Percentiles rank a stretch among this genome's conserved stretches.
These are phyloP conservation scores for Plenodomus tracheiphilus DNA, from an alignment of 2,329 filamentous ascomycete species.

Conservation along the genomic window DNA sequence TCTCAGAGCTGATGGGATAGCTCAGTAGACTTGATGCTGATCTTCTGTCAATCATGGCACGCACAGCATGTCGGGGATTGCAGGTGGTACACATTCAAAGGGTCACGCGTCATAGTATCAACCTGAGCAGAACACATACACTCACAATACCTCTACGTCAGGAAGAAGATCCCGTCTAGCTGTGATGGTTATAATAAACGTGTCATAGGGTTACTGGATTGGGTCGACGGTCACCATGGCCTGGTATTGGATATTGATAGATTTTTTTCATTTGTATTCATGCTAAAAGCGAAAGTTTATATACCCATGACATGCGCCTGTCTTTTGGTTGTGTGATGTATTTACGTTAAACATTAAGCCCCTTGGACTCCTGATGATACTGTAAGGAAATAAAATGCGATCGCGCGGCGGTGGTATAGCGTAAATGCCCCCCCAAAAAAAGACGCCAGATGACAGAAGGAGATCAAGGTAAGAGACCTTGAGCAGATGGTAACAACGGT, in stretches of 20 bases:
- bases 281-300: not conserved
- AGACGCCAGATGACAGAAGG: constrained; percentile 12
- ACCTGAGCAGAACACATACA: no score
- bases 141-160: no score
- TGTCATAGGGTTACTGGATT: no score
- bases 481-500: constrained; percentile 6
- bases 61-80: no score
- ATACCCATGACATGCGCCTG: not conserved
- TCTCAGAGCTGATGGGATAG: no score
- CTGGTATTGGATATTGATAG: not conserved
- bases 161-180: no score
- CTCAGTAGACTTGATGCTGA: no score
- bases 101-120: no score
- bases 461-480: constrained; percentile 2
- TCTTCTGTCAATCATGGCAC: no score
- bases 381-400: not conserved
- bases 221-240: not conserved
- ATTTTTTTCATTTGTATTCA: not conserved
- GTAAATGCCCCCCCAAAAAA: not conserved
- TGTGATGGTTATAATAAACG: no score
- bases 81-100: no score
- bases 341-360: not conserved
- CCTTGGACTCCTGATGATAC: not conserved
- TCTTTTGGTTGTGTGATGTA: not conserved
- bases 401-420: not conserved